Evolutionary conservation across 2,329 filamentous ascomycete species (phyloP).

Genomic region (Thermochaetoides dissita): DNA sequence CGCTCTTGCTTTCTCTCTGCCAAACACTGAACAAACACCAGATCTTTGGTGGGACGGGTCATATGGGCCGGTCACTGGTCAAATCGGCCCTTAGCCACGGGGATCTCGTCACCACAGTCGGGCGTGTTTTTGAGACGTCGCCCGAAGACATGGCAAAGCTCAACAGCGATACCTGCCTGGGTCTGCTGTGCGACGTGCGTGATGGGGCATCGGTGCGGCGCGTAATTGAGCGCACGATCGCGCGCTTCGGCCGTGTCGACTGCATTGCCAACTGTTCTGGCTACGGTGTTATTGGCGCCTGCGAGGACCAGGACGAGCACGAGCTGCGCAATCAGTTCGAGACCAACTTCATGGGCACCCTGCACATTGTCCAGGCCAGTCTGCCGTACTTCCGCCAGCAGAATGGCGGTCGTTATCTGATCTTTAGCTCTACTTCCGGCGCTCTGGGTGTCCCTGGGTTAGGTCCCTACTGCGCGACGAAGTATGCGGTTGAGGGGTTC

Average conservation of each 20-base stretch:
- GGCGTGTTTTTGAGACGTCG: slow-evolving; percentile 64
- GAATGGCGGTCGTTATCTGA: slow-evolving; percentile 67
- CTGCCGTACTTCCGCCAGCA: slow-evolving; percentile 76
- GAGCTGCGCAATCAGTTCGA: slow-evolving; percentile 93
- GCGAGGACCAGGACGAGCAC: slow-evolving; percentile 91
- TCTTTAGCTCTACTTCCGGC: slow-evolving; percentile 86
- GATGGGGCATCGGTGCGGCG: slow-evolving; percentile 61
- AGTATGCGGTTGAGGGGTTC: slow-evolving; percentile 89
- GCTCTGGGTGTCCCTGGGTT: slow-evolving; percentile 87
- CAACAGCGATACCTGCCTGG: slow-evolving; percentile 57
- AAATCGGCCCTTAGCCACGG: slow-evolving; percentile 67
- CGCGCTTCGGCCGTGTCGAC: slow-evolving; percentile 69
- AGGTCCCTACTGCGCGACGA: slow-evolving; percentile 90
- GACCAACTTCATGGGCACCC: slow-evolving; percentile 91
- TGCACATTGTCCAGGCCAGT: slow-evolving; percentile 83
- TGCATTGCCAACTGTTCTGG: slow-evolving; percentile 88
- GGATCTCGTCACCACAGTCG: slow-evolving; percentile 76
- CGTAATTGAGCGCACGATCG: slow-evolving; percentile 56
- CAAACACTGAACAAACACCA: slow-evolving; percentile 20
- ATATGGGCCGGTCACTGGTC: slow-evolving; percentile 84
- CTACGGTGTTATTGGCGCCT: slow-evolving; percentile 88
- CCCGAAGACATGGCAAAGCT: slow-evolving; percentile 55
- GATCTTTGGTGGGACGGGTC: slow-evolving; percentile 93
- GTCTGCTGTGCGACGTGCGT: slow-evolving; percentile 80
- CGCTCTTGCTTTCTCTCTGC: background rate